These are phyloP conservation scores for Penicillium arizonense DNA, from an alignment of 495 filamentous ascomycete species.

Conservation along the genomic window DNA sequence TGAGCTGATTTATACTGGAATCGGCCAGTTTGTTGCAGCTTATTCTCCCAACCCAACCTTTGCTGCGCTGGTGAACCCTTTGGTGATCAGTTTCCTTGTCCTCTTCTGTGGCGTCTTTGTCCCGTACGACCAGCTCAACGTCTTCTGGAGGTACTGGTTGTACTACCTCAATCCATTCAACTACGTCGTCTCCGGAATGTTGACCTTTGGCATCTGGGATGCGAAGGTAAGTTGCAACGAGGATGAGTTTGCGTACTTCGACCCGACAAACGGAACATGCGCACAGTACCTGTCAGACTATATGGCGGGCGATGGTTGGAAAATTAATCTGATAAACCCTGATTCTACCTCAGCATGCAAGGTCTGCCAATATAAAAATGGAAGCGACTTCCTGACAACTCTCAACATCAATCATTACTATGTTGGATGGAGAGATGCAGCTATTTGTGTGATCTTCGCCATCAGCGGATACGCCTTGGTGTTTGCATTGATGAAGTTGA, in stretches of 20 bases:
- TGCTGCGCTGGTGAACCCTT: conserved; percentile 53
- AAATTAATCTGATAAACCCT: conserved; percentile 50
- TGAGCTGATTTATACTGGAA: conserved; percentile 54
- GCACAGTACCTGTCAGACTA: conserved; percentile 54
- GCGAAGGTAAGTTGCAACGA: conserved; percentile 53
- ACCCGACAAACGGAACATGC: conserved; percentile 54
- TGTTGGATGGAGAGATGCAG: conserved; percentile 44
- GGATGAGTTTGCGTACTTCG: conserved; percentile 57
- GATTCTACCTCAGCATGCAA: conserved; percentile 51
- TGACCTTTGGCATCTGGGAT: conserved; percentile 58
- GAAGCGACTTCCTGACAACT: conserved; percentile 39
- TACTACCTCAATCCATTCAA: conserved; percentile 71
- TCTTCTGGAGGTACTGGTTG: conserved; percentile 72
- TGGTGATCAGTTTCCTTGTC: conserved; percentile 53
- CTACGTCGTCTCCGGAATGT: conserved; percentile 62
- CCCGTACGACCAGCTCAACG: conserved; percentile 46
- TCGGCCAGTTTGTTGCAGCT: conserved; percentile 60
- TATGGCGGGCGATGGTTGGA: conserved; percentile 45
- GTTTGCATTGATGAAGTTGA: conserved; percentile 46
- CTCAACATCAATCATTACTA: conserved; percentile 41
- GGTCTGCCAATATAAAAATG: conserved; percentile 53
- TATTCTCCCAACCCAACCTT: conserved; percentile 55
- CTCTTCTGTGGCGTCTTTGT: conserved; percentile 51
- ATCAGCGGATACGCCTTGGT: conserved; percentile 48
- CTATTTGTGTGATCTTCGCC: conserved; percentile 44